Base-by-base conservation (phyloP, 257 asterid genomes). In the Solanum sejunctum region DNA sequence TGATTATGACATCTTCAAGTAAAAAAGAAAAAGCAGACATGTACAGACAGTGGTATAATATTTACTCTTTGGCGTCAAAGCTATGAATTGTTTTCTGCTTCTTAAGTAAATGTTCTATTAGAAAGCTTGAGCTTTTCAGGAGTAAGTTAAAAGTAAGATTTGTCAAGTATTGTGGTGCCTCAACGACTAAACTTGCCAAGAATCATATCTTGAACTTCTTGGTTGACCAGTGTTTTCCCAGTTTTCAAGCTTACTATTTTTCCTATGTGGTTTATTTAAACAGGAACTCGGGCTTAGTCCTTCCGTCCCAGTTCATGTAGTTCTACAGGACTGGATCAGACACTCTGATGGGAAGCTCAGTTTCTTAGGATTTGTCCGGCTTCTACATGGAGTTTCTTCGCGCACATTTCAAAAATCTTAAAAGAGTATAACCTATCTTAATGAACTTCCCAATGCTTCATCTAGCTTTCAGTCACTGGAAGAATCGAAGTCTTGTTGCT, bases 311-410 rank as follows among this genome's bases (percentile, higher is more conserved):
- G 93, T 95, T 86, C 98, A 95, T 56, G 98, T 94, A 85, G 98
- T 95, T 43, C 96, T 95, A 47, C 94, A 95, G 85, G 99, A 95
- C 84, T 95, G 99, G 99, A 93, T 95, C 83, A 85, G 99, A 82
- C 99, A 93, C 66, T 89, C 96, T 0, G 99, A 95, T 1, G 99
- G 99, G 78, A 95, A 95, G 89, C 98, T 95, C 82, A 95, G 99
- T 89, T 94, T 95, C 92, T 88, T 94, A 89, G 99, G 99, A 21
- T 94, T 95, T 47, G 97, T 95, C 52, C 86, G 94, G 52, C 99
- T 95, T 88, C 93, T 95, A 18, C 99, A 94, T 32, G 99, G 98
- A 32, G 89, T 93, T 55, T 92, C 99, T 52, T 84, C 97, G 2
- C 95, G 98, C 0, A 21, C 95, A 39, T 89, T 94, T 61, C 99